Conservation (phyloP, 306 rosid genomes). For the Trichosanthes truncata region DNA sequence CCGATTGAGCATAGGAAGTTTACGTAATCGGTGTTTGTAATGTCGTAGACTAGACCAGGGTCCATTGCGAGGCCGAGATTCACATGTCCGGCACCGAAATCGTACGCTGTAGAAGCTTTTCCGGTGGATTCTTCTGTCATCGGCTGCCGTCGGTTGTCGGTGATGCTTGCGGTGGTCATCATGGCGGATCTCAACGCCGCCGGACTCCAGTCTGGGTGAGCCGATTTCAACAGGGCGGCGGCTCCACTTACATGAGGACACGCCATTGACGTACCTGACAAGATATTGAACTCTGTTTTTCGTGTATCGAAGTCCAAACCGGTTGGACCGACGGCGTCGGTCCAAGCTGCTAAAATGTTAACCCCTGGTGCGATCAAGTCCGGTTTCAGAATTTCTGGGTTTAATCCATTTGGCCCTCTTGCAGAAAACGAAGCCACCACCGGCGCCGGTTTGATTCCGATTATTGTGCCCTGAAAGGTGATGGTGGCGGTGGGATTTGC, state of each 20-base stretch:
- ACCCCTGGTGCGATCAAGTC: constrained; percentile 86
- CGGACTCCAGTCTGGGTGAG: constrained; percentile 89
- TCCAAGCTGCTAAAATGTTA: constrained; percentile 81
- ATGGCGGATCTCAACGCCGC: constrained; percentile 75
- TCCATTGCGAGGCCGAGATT: constrained; percentile 65
- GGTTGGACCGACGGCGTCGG: constrained; percentile 73
- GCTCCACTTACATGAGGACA: constrained; percentile 92
- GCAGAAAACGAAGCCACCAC: constrained; percentile 77
- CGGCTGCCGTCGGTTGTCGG: constrained; percentile 37
- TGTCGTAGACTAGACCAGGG: constrained; percentile 73
- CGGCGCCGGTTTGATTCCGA: constrained; percentile 89
- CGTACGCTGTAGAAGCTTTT: constrained; percentile 54
- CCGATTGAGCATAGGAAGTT: constrained; percentile 50
- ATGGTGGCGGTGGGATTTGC: constrained; percentile 51
- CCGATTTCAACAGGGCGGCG: constrained; percentile 74
- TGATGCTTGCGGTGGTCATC: constrained; percentile 67
- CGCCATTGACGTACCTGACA: constrained; percentile 93
- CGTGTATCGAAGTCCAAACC: constrained; percentile 52
- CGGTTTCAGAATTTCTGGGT: constrained; percentile 76
- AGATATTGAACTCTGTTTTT: constrained; percentile 63
- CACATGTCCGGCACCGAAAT: constrained; percentile 71
- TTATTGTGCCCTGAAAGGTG: constrained; percentile 62
- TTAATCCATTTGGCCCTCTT: constrained; percentile 60
- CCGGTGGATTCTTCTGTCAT: constrained; percentile 69
- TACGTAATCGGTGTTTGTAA: constrained; percentile 48